Conservation (phyloP, 2,329 filamentous ascomycete species). For the Drechslera avenae region DNA sequence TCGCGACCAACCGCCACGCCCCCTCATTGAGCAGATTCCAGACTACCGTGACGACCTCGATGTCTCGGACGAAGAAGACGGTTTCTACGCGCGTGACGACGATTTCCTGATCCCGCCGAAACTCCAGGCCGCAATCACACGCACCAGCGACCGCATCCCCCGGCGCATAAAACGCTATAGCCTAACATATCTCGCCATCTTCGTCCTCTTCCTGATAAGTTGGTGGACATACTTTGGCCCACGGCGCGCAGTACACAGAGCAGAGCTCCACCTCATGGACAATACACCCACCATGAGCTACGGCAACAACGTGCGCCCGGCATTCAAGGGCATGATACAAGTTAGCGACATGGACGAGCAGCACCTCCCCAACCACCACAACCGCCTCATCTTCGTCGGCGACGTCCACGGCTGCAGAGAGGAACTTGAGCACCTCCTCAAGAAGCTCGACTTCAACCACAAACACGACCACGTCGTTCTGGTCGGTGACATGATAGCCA, state of each 20-base stretch:
- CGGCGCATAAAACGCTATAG: constrained; percentile 46
- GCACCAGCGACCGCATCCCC: constrained; percentile 37
- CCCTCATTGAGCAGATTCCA: constrained; percentile 42
- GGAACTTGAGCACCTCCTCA: constrained; percentile 65
- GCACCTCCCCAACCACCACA: constrained; percentile 54
- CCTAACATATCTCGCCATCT: constrained; percentile 37
- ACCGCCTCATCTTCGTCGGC: constrained; percentile 78
- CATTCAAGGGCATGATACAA: constrained; percentile 57
- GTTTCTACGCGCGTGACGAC: constrained; percentile 45
- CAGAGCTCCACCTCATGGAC: constrained; percentile 45
- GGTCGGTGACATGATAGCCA: constrained; percentile 64
- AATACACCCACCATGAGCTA: constrained; percentile 41
- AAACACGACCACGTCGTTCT: constrained; percentile 57
- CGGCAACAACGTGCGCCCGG: constrained; percentile 55
- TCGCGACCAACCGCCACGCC: constrained; percentile 26
- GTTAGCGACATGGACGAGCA: constrained; percentile 56
- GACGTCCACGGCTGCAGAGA: constrained; percentile 89
- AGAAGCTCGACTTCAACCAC: constrained; percentile 67
- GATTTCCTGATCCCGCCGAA: constrained; percentile 41
- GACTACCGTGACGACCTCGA: constrained; percentile 35
- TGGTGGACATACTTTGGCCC: constrained; percentile 50
- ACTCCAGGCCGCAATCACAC: constrained; percentile 35
- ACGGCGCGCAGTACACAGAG: constrained; percentile 39
- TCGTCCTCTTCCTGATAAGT: constrained; percentile 37
- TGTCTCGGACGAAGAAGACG: constrained; percentile 49